Evolutionary conservation across 352 stramenopile genomes (phyloP), one percentile per base, ranked within the genome.

Genomic region (Phytophthora pisi): DNA sequence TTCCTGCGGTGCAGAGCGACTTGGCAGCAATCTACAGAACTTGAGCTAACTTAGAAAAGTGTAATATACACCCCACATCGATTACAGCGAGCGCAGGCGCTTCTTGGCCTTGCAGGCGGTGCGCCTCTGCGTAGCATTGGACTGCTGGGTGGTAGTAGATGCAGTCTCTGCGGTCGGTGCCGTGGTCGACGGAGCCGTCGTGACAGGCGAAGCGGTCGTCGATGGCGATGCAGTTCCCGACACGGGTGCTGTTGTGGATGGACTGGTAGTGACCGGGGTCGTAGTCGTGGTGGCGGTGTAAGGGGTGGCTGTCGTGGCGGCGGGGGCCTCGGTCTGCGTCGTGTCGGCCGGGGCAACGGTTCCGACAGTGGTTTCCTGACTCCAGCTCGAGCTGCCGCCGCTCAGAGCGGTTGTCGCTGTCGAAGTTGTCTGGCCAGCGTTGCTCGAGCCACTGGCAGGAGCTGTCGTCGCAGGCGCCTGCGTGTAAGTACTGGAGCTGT

Each of bases 41-140:
- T 42, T 68, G 26, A 46, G 45, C 59, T 47, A 31, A 31, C 28
- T 31, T 31, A n/a, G 42, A 58, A 45, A 63, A 50, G 55, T 56
- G 40, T 11, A 13, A 52, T 31, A 51, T n/a, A 42, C 23, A 50
- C 16, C 13, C 51, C 30, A 43, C 63, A 66, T 23, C 15, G 30
- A 59, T 57, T 67, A 70, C 42, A 72, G 43, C 11, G 38, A 52
- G n/a, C 64, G 64, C n/a, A 70, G 20, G 30, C 58, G 55, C 42
- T 51, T 78, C 51, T 54, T 77, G 38, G 56, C 55, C 59, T 66
- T 68, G 53, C 61, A 77, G 30, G 62, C 59, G 51, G 30, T 65
- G 26, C 51, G 58, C 7, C 28, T 16, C 26, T 51, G 50, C 8
- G n/a, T 57, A 23, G 43, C 18, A 15, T 28, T 52, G 16, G 34